Evolutionary conservation across 2,329 filamentous ascomycete species (phyloP).

Genomic region (Fusarium phyllophilum): DNA sequence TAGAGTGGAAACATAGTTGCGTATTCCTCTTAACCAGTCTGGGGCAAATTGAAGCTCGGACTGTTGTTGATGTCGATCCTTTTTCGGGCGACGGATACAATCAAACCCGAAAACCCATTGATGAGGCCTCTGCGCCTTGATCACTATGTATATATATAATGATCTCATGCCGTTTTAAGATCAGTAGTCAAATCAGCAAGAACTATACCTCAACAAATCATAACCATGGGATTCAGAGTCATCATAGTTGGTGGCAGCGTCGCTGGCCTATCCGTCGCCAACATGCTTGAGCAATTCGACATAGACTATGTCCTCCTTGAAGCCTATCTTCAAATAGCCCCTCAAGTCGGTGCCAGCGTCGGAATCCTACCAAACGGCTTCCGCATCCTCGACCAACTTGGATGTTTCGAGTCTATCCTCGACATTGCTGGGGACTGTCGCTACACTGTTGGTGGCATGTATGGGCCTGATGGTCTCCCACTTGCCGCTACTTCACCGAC

Average conservation of each 20-base stretch:
- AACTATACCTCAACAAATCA: neutral
- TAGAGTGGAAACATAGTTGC: rapidly evolving
- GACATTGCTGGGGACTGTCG: neutral
- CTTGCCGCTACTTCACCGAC: rapidly evolving
- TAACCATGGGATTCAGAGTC: neutral
- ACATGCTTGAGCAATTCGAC: slow-evolving; percentile 26
- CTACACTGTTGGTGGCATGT: neutral
- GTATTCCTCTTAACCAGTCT: rapidly evolving
- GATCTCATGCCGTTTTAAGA: rapidly evolving
- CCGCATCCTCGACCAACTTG: slow-evolving; percentile 61
- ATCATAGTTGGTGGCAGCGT: slow-evolving; percentile 58
- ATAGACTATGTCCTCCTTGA: slow-evolving; percentile 64
- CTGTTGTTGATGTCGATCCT: neutral
- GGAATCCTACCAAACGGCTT: slow-evolving; percentile 55
- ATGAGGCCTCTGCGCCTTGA: rapidly evolving
- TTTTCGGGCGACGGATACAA: neutral
- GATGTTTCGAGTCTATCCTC: neutral
- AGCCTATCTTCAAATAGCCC: slow-evolving; percentile 53
- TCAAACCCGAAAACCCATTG: neutral
- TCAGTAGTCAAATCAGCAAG: rapidly evolving
- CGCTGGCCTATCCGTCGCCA: slow-evolving; percentile 37
- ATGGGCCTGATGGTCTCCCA: neutral
- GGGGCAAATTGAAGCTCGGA: too few relatives aligned
- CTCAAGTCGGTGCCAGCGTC: slow-evolving; percentile 60
- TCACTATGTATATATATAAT: neutral